Evolutionary conservation across 352 stramenopile species (phyloP).

Genomic region (Vaucheria bursata): DNA sequence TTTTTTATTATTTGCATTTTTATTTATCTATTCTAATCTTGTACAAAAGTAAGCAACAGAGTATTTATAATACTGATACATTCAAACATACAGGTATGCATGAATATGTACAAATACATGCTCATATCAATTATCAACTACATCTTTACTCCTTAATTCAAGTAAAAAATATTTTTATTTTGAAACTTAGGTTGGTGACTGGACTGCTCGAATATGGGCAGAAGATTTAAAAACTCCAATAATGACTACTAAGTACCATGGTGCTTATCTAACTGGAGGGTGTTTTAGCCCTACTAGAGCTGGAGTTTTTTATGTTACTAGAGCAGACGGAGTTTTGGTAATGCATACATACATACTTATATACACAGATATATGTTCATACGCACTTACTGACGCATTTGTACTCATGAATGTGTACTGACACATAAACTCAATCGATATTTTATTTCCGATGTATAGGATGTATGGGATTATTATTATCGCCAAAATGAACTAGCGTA

Average conservation of each 20-base stretch:
- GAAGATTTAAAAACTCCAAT: constrained; percentile 94
- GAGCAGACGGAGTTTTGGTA: constrained; percentile 85
- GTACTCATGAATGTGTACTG: not conserved
- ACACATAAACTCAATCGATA: too few relatives aligned
- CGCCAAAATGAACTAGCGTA: constrained; percentile 92
- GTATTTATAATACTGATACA: too few relatives aligned
- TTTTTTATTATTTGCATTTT: too few relatives aligned
- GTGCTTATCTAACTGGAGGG: constrained; percentile 86
- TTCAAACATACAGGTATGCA: too few relatives aligned
- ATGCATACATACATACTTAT: not conserved
- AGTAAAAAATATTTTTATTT: too few relatives aligned
- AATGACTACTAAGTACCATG: constrained; percentile 92
- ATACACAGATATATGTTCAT: not conserved
- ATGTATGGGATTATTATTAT: constrained; percentile 96
- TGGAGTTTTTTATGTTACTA: constrained; percentile 90
- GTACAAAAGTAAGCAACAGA: too few relatives aligned
- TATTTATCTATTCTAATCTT: too few relatives aligned
- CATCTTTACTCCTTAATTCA: too few relatives aligned
- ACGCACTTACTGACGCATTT: not conserved
- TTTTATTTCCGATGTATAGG: too few relatives aligned
- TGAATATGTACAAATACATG: too few relatives aligned
- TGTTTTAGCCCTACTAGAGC: constrained; percentile 89
- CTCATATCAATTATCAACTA: too few relatives aligned
- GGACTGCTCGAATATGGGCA: constrained; percentile 88
- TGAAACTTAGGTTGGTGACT: constrained; percentile 76